Percentiles rank a stretch among this genome's conserved stretches.
Conservation (phyloP, 306 rosid species). For the Cicer arietinum region DNA sequence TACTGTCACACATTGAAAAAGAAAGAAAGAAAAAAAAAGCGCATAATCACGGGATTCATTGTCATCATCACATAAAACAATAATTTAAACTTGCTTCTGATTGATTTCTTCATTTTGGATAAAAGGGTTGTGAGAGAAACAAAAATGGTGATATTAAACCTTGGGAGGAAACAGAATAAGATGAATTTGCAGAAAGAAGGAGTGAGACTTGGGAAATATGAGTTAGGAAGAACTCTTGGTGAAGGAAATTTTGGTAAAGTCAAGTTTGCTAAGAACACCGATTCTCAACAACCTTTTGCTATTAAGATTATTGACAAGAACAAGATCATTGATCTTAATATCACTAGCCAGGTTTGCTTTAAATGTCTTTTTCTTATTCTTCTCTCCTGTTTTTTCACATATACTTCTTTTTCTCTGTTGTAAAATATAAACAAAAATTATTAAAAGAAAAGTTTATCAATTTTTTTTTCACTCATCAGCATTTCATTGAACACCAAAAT, state of each 20-base stretch:
- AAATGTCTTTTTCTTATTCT: background rate
- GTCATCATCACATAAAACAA: background rate
- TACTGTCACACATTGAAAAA: background rate
- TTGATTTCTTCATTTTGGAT: background rate
- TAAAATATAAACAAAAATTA: no score
- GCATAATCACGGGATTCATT: background rate
- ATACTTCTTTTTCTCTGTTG: background rate
- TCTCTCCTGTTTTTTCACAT: background rate
- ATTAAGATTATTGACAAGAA: constrained; percentile 81
- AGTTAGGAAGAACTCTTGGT: constrained; percentile 77
- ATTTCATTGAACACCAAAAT: background rate
- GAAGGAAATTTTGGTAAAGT: constrained; percentile 96
- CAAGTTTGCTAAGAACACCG: constrained; percentile 66
- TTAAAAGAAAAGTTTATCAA: background rate
- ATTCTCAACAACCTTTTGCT: constrained; percentile 66
- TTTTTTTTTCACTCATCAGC: background rate
- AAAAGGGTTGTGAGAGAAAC: constrained; percentile 8
- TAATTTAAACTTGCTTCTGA: background rate
- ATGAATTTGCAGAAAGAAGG: constrained; percentile 18
- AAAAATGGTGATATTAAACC: constrained; percentile 47
- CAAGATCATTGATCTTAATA: constrained; percentile 62
- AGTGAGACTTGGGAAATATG: constrained; percentile 77
- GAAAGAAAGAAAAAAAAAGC: background rate
- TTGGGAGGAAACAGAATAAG: constrained; percentile 38
- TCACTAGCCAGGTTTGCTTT: constrained; percentile 69